Evolutionary conservation across 805 yeast genomes (phyloP).

Genomic region (Ogataea paraovalis): DNA sequence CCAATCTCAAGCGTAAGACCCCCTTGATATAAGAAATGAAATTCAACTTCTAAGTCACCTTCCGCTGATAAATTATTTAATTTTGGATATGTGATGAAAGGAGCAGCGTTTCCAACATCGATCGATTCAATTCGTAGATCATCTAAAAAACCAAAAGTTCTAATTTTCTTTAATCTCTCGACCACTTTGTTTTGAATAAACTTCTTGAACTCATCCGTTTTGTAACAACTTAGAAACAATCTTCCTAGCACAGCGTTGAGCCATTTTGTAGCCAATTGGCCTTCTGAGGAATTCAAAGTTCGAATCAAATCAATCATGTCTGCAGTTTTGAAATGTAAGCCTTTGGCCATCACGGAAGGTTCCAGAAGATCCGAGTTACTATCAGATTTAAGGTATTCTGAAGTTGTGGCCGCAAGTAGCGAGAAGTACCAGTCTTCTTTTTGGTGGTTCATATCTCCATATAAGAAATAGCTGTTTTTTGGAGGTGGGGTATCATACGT

Average conservation of each 20-base stretch:
- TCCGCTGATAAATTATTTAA: conserved; percentile 70
- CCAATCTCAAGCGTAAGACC: conserved; percentile 71
- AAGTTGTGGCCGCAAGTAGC: conserved; percentile 70
- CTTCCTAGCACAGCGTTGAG: conserved; percentile 84
- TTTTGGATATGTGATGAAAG: conserved; percentile 70
- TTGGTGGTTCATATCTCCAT: conserved; percentile 71
- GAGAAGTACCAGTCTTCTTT: conserved; percentile 95
- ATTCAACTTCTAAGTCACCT: conserved; percentile 63
- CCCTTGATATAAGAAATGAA: conserved; percentile 69
- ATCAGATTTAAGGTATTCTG: conserved; percentile 23
- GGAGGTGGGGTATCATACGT: conserved; percentile 32
- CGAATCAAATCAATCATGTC: conserved; percentile 74
- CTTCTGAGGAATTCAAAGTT: conserved; percentile 75
- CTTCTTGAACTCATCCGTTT: conserved; percentile 61
- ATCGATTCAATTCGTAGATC: conserved; percentile 72
- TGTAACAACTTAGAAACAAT: conserved; percentile 69
- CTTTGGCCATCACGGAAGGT: conserved; percentile 64
- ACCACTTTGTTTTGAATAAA: conserved; percentile 56
- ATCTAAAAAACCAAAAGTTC: conserved; percentile 83
- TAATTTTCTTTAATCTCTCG: conserved; percentile 71
- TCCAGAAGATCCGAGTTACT: conserved; percentile 36
- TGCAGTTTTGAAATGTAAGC: conserved; percentile 66
- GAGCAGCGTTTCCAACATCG: conserved; percentile 76
- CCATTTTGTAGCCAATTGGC: conserved; percentile 84
- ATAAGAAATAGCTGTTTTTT: conserved; percentile 50